phyloP scores from a whole-genome alignment of 129 eudicot genomes.

The Deinandra increscens region DNA sequence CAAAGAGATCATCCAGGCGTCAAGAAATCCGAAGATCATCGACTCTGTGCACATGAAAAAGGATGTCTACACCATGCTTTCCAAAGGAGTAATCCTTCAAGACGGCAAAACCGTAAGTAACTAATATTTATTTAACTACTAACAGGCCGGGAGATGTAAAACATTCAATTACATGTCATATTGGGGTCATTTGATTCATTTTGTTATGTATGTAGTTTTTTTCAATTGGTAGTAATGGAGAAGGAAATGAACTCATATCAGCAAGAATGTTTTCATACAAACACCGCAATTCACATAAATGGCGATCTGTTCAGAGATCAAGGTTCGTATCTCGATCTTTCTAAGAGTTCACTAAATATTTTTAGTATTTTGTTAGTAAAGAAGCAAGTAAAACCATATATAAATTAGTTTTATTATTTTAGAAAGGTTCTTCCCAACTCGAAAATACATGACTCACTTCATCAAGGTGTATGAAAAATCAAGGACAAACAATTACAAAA shows the following conservation, averaged over 20 bases:
- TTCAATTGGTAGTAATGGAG: not conserved
- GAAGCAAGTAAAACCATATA: no score
- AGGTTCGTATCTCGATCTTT: not conserved
- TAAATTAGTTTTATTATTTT: no score
- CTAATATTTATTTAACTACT: not conserved
- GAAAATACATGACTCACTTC: no score
- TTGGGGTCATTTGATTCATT: not conserved
- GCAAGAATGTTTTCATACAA: not conserved
- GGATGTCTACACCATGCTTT: not conserved
- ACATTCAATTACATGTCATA: not conserved
- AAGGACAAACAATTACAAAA: fast-evolving
- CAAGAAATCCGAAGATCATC: not conserved
- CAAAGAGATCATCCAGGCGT: not conserved
- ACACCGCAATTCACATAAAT: not conserved
- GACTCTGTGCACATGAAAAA: not conserved
- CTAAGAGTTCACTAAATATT: no score
- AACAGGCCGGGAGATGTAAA: no score
- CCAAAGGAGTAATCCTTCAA: not conserved
- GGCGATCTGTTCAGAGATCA: not conserved
- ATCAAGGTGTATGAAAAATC: fast-evolving
- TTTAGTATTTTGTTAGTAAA: no score
- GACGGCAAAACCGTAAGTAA: not conserved
- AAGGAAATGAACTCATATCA: not conserved
- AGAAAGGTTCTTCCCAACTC: no score
- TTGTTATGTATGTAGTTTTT: not conserved